Evolutionary conservation across 768 basidiomycete genomes (phyloP).

Genomic region (Tulasnella sp.): DNA sequence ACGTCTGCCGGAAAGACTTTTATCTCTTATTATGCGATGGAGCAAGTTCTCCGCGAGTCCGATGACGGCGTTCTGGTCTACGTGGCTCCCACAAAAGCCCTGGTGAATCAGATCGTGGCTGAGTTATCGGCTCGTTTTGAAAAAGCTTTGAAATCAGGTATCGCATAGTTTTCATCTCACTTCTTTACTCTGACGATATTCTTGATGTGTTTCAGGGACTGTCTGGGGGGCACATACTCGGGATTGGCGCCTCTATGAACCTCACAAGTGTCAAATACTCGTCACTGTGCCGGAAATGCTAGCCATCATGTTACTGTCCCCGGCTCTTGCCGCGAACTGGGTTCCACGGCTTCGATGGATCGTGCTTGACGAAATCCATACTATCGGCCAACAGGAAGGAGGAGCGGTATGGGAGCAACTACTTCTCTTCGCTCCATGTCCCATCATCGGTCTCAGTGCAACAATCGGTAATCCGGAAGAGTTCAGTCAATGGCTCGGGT

Average conservation of each 20-base stretch:
- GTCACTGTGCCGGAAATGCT: conserved; percentile 72
- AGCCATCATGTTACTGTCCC: conserved; percentile 65
- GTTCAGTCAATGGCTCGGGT: conserved; percentile 63
- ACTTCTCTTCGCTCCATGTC: conserved; percentile 65
- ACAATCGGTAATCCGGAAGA: conserved; percentile 64
- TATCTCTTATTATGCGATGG: conserved; percentile 76
- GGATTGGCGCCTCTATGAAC: conserved; percentile 59
- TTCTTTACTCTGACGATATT: not conserved
- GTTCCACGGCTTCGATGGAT: conserved; percentile 64
- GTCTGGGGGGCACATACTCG: conserved; percentile 66
- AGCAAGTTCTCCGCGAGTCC: conserved; percentile 56
- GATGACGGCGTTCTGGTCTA: conserved; percentile 69
- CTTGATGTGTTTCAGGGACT: conserved; percentile 42
- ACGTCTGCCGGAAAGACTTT: conserved; percentile 57
- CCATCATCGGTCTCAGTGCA: conserved; percentile 69
- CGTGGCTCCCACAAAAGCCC: conserved; percentile 70
- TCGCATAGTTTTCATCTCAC: not conserved
- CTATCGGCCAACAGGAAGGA: conserved; percentile 65
- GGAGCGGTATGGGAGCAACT: conserved; percentile 74
- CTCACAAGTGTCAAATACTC: conserved; percentile 66
- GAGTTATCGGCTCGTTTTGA: conserved; percentile 70
- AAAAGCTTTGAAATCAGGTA: conserved; percentile 51
- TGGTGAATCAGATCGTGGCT: conserved; percentile 57
- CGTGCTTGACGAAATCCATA: conserved; percentile 60
- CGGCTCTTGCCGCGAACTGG: conserved; percentile 59